Base-by-base conservation (phyloP, 225 moss, liverwort and hornwort species). In the Sphagnum contortum region DNA sequence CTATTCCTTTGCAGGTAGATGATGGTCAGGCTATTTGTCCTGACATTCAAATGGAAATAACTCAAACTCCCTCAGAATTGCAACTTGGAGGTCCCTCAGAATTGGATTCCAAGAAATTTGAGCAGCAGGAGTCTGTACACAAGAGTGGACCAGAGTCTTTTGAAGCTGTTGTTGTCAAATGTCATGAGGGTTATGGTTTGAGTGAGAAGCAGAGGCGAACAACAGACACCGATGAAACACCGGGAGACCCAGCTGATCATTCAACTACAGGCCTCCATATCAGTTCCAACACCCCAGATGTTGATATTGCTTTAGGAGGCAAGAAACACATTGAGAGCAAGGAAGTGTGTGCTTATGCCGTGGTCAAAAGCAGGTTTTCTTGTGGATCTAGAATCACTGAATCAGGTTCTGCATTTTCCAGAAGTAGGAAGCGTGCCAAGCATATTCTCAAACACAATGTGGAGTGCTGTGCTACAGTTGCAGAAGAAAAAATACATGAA, bases 351-450 rank as follows among this genome's bases (percentile, higher is more conserved):
- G 52, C 52, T 1, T 9, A 5, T 5, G 52, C 6, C 9, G 7
- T 52, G 6, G 52, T 52, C 7, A 52, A 52, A 5, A 9, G 52
- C 6, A 52, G 6, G 52, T 52, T 52, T 52, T 52, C 52, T 52
- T 52, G 52, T 52, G 52, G 9, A 52, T 52, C 52, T 52, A 9
- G 9, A 52, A 52, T 52, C 7, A 6, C 52, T 52, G 52, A 5
- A 52, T 9, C 6, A 9, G 64, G 61, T 9, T 66, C 66, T 9
- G 71, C 71, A 63, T 73, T 76, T 45, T 70, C 74, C 69, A 89
- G 89, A 79, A 85, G 80, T 69, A 89, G 87, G 77, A 89, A 83
- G 79, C 79, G 83, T 63, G 78, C 82, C 2, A 94, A 94, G 75
- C 85, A 91, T 29, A 29, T 29, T 29, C 29, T 1, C 29, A 29